Evolutionary conservation across 257 asterid species (phyloP), one percentile per base, ranked within the genome.

Genomic region (Ehretia macrophylla): DNA sequence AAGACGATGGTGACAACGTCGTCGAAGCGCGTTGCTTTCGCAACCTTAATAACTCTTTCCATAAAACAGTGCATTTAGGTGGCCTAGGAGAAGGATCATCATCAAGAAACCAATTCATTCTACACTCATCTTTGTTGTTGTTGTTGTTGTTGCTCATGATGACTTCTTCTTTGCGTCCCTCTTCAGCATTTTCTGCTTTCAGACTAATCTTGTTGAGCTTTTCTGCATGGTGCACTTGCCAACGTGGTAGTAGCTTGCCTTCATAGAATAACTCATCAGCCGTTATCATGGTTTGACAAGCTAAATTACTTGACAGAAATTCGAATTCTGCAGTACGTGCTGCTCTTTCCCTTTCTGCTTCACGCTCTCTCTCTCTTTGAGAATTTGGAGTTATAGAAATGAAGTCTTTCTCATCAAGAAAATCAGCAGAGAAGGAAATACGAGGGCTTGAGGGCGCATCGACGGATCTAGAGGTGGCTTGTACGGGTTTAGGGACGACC

Each of bases 31-130:
- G 76, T 1, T 79, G 85, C 14, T 83, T 87, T 48, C 73, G 84
- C 95, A 90, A 53, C 74, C 77, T 84, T 21, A 84, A 44, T 35
- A 90, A 49, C 77, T 90, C 97, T 58, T 90, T 90, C 93, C 90
- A 90, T 48, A 90, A 38, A 58, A 87, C 94, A n/a, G 88, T 87
- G 61, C 97, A 90, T 51, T 80, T 87, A 3, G 97, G 97, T 10
- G 96, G 97, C 68, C 97, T 71, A 5, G 97, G 97, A 14, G 97
- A 90, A 0, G 97, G 97, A 72, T 87, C 97, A 21, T 90, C 97
- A 62, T 90, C 98, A 19, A 81, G 54, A 35, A 88, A 81, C 97
- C 90, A 92, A 63, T 70, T 75, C 22, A 70, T 73, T 38, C 79
- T 72, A 55, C 58, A 65, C 56, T 75, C 92, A 21, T 79, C 80